A percentile compares a stretch with the other conserved stretches of the same genome.
Evolutionary conservation across 75 land plant genomes (phyloP).

Genomic region (Larix kaempferi): DNA sequence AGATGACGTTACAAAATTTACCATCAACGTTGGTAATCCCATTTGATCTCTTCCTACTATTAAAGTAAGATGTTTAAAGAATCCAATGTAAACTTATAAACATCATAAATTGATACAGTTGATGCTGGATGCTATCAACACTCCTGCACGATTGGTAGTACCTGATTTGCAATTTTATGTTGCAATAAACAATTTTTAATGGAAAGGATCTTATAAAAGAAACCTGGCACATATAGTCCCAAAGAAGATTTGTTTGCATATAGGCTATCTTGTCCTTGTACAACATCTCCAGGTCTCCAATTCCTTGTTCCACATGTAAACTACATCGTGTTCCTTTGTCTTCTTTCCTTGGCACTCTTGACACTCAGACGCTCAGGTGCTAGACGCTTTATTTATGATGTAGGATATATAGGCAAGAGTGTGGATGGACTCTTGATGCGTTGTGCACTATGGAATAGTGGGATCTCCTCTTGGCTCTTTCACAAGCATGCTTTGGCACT

Average conservation of each 20-base stretch:
- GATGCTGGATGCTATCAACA: slow-evolving; percentile 51
- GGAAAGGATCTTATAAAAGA: slow-evolving; percentile 83
- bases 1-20: no score
- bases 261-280: slow-evolving; percentile 8
- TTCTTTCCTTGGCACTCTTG: no score
- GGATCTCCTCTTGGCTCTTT: no score
- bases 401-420: no score
- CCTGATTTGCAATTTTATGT: slow-evolving; percentile 74
- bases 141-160: slow-evolving; percentile 66
- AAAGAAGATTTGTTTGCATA: slow-evolving; percentile 44
- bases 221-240: slow-evolving; percentile 92
- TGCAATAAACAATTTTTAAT: slow-evolving; percentile 80
- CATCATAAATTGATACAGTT: slow-evolving; percentile 77
- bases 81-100: slow-evolving; percentile 64
- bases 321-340: slow-evolving; percentile 99
- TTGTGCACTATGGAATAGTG: no score
- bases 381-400: no score
- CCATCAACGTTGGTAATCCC: no score
- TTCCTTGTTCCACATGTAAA: slow-evolving; percentile 74
- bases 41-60: slow-evolving; percentile 57
- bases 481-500: no score
- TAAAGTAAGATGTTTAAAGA: slow-evolving; percentile 84
- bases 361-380: no score
- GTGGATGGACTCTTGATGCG: no score
- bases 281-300: slow-evolving; percentile 50